Base-by-base conservation (phyloP, 2,329 filamentous ascomycete genomes). In the Xylariales sp. region DNA sequence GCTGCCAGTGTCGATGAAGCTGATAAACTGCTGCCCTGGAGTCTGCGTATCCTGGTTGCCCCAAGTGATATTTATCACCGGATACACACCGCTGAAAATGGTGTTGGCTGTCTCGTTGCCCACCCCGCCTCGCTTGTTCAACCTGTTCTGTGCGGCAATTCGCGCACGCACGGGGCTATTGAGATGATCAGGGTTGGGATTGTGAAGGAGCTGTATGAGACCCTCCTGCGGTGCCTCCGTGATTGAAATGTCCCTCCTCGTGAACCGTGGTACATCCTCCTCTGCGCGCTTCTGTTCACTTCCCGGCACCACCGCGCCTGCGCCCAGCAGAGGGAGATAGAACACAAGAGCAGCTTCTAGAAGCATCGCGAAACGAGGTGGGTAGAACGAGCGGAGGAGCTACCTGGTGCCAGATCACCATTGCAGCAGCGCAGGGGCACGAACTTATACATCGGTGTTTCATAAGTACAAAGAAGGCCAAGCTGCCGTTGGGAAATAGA, bases 41-140 rank as follows among this genome's bases (percentile, higher is more conserved):
- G 16, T 12, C 15, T 29, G 31, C 7, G 35, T 30, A 18, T 38
- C 28, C 5, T 37, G 38, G 40, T 45, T 45, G 21, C 30, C 44
- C 48, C 44, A 49, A 2, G 44, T 51, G 17, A 49, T 28, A 24
- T 51, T 46, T 18, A 46, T 33, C 15, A 40, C 37, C 6, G 41
- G 44, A 29, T 48, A 49, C 24, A 49, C 37, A 25, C 42, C 46
- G 32, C 40, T 43, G 39, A 39, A 49, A 13, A 49, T 27, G 16
- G 44, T 49, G 27, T 45, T 43, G 29, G 43, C 33, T 8, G 23
- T 30, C 17, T 37, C 29, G 4, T 29, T 34, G 17, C 38, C 38
- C 8, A n/a, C 29, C 8, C 19, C 35, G 4, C 18, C 27, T 12
- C 35, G 35, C 15, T 31, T 30, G 27, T 18, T 28, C 14, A 38